Conservation (phyloP, 345 rosid genomes). For the Sonneratia alba region DNA sequence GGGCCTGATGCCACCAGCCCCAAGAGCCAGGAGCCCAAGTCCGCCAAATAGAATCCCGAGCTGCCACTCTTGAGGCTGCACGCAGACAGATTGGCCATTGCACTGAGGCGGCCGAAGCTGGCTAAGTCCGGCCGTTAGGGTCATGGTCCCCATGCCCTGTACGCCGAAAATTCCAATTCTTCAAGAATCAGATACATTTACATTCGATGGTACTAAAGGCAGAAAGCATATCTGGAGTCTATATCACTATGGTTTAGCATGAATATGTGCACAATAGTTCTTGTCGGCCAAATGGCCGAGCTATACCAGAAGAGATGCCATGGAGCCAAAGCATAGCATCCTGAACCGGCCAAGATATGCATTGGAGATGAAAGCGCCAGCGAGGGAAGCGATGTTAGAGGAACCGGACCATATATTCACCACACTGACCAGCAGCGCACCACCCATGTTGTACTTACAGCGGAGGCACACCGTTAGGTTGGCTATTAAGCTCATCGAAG, state of each 20-base stretch:
- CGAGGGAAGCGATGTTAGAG: slow-evolving; percentile 41
- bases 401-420: slow-evolving; percentile 49
- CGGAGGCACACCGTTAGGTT: slow-evolving; percentile 45
- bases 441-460: slow-evolving; percentile 43
- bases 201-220: background rate
- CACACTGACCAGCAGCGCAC: slow-evolving; percentile 44
- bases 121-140: slow-evolving; percentile 41
- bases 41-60: slow-evolving; percentile 32
- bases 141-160: slow-evolving; percentile 53
- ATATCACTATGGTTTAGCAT: too few relatives aligned
- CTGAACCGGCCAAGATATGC: slow-evolving; percentile 46
- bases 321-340: slow-evolving; percentile 49
- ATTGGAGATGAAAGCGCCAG: slow-evolving; percentile 62
- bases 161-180: too few relatives aligned
- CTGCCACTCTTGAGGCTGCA: slow-evolving; percentile 34
- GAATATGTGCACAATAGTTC: too few relatives aligned
- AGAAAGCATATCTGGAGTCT: too few relatives aligned
- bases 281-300: background rate
- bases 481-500: slow-evolving; percentile 57
- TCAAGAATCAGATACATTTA: background rate
- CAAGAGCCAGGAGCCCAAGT: slow-evolving; percentile 45
- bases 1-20: slow-evolving; percentile 66
- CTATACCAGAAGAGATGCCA: slow-evolving; percentile 42
- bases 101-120: slow-evolving; percentile 39
- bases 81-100: slow-evolving; percentile 18